Evolutionary conservation across 768 basidiomycete genomes (phyloP).

Genomic region (Cystofilobasidium macerans): DNA sequence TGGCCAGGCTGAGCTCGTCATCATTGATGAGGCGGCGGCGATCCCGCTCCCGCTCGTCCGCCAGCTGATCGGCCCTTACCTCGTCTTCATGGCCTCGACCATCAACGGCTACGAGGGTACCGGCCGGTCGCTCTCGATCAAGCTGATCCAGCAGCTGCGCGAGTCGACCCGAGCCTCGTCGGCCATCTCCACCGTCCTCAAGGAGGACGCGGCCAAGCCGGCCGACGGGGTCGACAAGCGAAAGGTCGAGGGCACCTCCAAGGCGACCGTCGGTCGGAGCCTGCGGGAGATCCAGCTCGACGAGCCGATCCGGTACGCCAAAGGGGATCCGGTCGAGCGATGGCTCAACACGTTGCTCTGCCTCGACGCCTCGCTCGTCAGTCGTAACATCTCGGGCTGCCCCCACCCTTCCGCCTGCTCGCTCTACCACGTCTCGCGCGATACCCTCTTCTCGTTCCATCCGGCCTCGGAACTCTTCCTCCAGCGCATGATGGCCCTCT

Average conservation of each 20-base stretch:
- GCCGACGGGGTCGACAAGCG: constrained; percentile 17
- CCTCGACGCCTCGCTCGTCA: constrained; percentile 64
- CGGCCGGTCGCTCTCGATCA: constrained; percentile 93
- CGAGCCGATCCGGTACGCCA: constrained; percentile 82
- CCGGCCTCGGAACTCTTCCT: constrained; percentile 95
- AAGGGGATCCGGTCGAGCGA: constrained; percentile 78
- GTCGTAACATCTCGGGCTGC: constrained; percentile 51
- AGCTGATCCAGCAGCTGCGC: constrained; percentile 91
- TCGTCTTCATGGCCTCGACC: constrained; percentile 98
- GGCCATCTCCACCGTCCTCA: not conserved
- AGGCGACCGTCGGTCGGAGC: constrained; percentile 42
- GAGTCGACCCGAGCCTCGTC: constrained; percentile 53
- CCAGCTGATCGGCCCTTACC: constrained; percentile 83
- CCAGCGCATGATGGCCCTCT: constrained; percentile 95
- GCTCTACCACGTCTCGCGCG: constrained; percentile 86
- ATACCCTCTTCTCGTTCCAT: constrained; percentile 93
- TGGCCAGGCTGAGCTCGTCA: constrained; percentile 90
- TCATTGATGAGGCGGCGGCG: constrained; percentile 97
- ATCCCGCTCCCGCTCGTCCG: constrained; percentile 92
- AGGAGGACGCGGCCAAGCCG: constrained; percentile 24
- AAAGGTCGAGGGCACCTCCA: constrained; percentile 10
- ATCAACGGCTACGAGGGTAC: constrained; percentile 99
- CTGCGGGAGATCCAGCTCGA: constrained; percentile 89
- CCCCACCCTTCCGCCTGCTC: constrained; percentile 91
- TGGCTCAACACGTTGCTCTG: constrained; percentile 89